Conservation (phyloP, 2,329 filamentous ascomycete genomes). For the Neofusicoccum parvum region DNA sequence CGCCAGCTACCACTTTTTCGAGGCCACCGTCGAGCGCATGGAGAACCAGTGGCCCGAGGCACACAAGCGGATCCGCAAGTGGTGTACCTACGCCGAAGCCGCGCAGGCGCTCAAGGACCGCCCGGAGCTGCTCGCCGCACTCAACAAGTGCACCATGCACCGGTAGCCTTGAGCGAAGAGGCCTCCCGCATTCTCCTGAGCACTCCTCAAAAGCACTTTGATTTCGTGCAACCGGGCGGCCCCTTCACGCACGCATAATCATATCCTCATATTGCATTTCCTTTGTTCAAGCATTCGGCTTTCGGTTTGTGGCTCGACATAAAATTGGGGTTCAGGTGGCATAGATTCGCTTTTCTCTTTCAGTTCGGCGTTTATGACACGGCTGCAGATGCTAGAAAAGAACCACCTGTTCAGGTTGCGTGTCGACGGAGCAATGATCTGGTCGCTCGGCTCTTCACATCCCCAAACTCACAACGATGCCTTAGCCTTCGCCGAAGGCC, state of each 20-base stretch:
- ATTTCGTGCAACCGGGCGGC: background rate
- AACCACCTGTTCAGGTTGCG: slow-evolving; percentile 18
- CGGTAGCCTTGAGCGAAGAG: slow-evolving; percentile 31
- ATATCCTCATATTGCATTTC: slow-evolving; percentile 19
- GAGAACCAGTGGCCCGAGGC: slow-evolving; percentile 90
- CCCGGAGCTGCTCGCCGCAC: slow-evolving; percentile 85
- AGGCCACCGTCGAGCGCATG: slow-evolving; percentile 84
- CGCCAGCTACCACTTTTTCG: slow-evolving; percentile 77
- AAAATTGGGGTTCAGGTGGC: slow-evolving; percentile 20
- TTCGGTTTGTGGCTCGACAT: slow-evolving; percentile 19
- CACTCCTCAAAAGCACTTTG: background rate
- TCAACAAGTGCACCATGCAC: slow-evolving; percentile 71
- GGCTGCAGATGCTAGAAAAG: slow-evolving; percentile 23
- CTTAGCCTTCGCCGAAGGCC: slow-evolving; percentile 1
- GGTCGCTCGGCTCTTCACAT: slow-evolving; percentile 17
- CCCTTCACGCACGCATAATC: slow-evolving; percentile 11
- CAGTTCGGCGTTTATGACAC: slow-evolving; percentile 20
- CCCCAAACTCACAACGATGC: slow-evolving; percentile 7
- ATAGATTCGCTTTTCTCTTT: slow-evolving; percentile 20
- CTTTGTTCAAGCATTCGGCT: slow-evolving; percentile 21
- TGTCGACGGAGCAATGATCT: slow-evolving; percentile 18
- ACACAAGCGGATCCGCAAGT: slow-evolving; percentile 85
- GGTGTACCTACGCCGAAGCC: slow-evolving; percentile 87
- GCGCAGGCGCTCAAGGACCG: slow-evolving; percentile 72
- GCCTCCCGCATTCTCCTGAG: background rate